Base-by-base conservation (phyloP, 805 yeast genomes). In the Saccharomycopsis fibuligera region DNA sequence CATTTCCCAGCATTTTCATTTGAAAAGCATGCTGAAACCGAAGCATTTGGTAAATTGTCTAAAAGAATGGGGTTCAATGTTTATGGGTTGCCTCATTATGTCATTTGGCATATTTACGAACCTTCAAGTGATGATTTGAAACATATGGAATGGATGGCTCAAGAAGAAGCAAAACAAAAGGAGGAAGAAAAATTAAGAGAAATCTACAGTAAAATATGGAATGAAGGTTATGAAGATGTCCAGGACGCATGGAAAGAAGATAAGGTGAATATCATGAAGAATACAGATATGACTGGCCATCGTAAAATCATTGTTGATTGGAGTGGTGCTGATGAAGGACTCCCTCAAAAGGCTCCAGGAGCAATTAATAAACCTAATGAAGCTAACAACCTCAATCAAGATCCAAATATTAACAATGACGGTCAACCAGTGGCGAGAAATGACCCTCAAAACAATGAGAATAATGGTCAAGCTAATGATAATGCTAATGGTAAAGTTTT, bases 51-150 rank as follows among this genome's bases (percentile, higher is more conserved):
- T 33, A 85, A 85, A 59, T 73, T 88, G 82, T 81, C 89, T 19
- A 81, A 73, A 57, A 68, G 70, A 54, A 83, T 86, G 84, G 95
- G 95, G 4, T 86, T 76, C 65, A 70, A 70, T 53, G 95, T 88
- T 12, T 93, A 89, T 35, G 96, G 96, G 0, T 72, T 88, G 55
- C 96, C 96, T 3, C 90, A 88, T 66, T 88, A 87, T 64, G 86
- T 90, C 0, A 70, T 87, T 38, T 87, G 96, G 96, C 96, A 87
- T 64, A 84, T 88, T 43, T 86, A 83, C 62, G 95, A 86, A 60
- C 95, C 95, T 14, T 83, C 90, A 67, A 90, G 83, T 63, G 91
- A 86, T 59, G 95, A 86, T 66, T 68, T 86, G 55, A 70, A 73
- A 56, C 79, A 80, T 57, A 84, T 86, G 47, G 83, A 33, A 16